These are phyloP conservation scores for Reutealis trisperma DNA, from an alignment of 345 rosid genomes.

Conservation along the genomic window DNA sequence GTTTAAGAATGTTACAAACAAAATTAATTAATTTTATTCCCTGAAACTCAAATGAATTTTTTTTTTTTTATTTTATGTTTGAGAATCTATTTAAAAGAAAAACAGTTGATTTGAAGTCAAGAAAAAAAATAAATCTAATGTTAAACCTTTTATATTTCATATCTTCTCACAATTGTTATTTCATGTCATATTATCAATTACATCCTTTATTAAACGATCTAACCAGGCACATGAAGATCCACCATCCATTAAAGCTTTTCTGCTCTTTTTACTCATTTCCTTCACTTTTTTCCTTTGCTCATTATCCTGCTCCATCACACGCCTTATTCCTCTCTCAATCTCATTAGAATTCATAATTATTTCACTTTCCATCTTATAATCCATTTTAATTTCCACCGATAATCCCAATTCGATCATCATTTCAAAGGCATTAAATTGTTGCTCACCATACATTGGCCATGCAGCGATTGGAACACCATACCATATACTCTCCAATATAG, in stretches of 20 bases:
- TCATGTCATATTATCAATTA: background rate
- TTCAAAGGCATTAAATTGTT: conserved; percentile 11
- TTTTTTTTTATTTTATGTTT: too few species aligned
- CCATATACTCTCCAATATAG: conserved; percentile 13
- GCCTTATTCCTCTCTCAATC: background rate
- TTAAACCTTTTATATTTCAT: too few species aligned
- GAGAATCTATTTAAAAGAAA: too few species aligned
- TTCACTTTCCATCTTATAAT: background rate
- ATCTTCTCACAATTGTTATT: too few species aligned
- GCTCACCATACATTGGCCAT: conserved; percentile 12
- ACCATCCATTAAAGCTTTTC: conserved; percentile 2
- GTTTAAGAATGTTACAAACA: too few species aligned
- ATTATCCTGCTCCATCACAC: conserved; percentile 1
- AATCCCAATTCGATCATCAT: conserved; percentile 4
- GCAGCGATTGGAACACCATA: conserved; percentile 12
- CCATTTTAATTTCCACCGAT: background rate
- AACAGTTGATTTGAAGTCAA: too few species aligned
- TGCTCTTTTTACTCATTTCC: background rate
- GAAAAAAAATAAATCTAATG: too few species aligned
- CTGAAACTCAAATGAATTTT: too few species aligned
- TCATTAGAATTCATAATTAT: background rate
- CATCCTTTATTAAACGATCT: background rate
- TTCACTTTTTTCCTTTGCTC: conserved; percentile 1
- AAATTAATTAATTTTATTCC: too few species aligned
- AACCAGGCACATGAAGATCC: conserved; percentile 3